Evolutionary conservation across 2,329 filamentous ascomycete species (phyloP).

Genomic region (Sclerotinia subarctica): DNA sequence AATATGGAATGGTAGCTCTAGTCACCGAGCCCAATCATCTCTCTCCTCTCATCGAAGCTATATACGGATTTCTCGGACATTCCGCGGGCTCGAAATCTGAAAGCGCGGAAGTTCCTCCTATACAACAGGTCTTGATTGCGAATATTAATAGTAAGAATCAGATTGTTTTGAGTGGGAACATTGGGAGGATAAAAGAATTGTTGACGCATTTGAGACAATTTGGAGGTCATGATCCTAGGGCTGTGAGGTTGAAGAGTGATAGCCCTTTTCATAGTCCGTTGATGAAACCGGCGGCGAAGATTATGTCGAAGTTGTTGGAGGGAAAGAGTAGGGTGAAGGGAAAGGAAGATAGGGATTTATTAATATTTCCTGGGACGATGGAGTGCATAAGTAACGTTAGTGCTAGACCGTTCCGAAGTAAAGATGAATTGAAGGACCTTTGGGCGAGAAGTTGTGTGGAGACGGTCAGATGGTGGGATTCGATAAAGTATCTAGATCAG

Average conservation of each 20-base stretch:
- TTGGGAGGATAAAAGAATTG: conserved; percentile 76
- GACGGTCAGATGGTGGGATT: conserved; percentile 93
- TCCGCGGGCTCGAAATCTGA: conserved; percentile 65
- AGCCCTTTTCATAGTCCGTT: conserved; percentile 89
- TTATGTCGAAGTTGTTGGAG: conserved; percentile 68
- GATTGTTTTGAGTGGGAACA: conserved; percentile 86
- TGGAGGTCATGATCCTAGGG: conserved; percentile 83
- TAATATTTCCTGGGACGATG: conserved; percentile 71
- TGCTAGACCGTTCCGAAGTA: conserved; percentile 70
- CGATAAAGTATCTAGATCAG: conserved; percentile 83
- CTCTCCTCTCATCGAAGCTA: conserved; percentile 63
- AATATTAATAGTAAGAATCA: conserved; percentile 97
- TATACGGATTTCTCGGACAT: conserved; percentile 75
- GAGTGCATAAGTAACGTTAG: conserved; percentile 86
- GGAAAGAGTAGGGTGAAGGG: conserved; percentile 54
- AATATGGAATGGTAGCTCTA: conserved; percentile 92
- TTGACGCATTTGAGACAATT: conserved; percentile 85
- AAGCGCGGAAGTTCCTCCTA: conserved; percentile 65
- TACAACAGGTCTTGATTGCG: conserved; percentile 84
- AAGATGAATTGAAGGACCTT: conserved; percentile 72
- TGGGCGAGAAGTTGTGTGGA: conserved; percentile 82
- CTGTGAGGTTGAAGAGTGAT: conserved; percentile 81
- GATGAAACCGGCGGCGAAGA: conserved; percentile 78
- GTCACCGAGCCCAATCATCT: conserved; percentile 83
- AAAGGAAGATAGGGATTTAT: conserved; percentile 57